phyloP scores from a whole-genome alignment of 2,329 filamentous ascomycete genomes.

The Aschersonia sp. region DNA sequence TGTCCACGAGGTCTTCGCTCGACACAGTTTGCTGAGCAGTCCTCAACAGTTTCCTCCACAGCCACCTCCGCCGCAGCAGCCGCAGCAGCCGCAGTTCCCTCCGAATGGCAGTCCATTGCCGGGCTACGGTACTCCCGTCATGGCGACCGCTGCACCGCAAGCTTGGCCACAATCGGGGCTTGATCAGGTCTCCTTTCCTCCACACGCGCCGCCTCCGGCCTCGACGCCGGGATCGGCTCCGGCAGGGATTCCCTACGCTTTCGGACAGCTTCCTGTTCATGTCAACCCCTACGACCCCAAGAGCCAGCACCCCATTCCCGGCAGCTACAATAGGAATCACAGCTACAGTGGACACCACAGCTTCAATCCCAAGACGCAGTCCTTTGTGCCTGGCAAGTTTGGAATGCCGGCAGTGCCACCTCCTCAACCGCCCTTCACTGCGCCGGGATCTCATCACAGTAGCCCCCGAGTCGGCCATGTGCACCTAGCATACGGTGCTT shows the following conservation, averaged over 20 bases:
- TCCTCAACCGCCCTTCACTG: constrained; percentile 31
- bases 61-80: constrained; percentile 12
- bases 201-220: constrained; percentile 14
- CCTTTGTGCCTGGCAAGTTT: constrained; percentile 57
- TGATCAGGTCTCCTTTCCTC: constrained; percentile 15
- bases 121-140: constrained; percentile 19
- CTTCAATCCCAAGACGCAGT: constrained; percentile 90
- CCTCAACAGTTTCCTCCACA: constrained; percentile 15
- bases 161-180: constrained; percentile 22
- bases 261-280: constrained; percentile 61
- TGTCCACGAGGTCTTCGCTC: neutral
- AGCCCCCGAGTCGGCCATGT: constrained; percentile 39
- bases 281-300: constrained; percentile 57
- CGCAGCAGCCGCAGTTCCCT: constrained; percentile 17
- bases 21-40: neutral
- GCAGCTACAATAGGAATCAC: constrained; percentile 63
- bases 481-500: constrained; percentile 34
- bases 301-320: constrained; percentile 69
- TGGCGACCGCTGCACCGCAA: constrained; percentile 14
- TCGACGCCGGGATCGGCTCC: constrained; percentile 16
- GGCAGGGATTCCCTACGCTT: constrained; percentile 48
- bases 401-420: constrained; percentile 26
- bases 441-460: constrained; percentile 32
- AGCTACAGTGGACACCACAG: constrained; percentile 63
- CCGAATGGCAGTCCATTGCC: constrained; percentile 19